Conservation (phyloP, 257 asterid species). For the Cruciata laevipes region DNA sequence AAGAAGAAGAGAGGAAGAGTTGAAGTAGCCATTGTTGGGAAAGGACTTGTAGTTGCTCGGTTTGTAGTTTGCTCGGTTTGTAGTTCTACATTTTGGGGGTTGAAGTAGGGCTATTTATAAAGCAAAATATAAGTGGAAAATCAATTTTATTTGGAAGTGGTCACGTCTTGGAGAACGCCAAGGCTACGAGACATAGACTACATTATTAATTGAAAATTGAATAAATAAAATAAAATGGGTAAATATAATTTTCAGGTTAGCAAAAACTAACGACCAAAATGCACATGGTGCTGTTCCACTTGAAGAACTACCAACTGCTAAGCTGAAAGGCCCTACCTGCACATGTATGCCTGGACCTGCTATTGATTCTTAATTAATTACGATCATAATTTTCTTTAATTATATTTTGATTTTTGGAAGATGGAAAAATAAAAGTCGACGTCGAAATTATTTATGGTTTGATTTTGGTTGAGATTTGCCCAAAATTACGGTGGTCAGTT, state of each 20-base stretch:
- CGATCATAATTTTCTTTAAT: not conserved
- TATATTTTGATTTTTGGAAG: too few relatives aligned
- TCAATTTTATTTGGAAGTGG: constrained; percentile 30
- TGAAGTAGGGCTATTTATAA: constrained; percentile 35
- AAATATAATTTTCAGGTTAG: constrained; percentile 12
- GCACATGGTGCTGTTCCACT: constrained; percentile 80
- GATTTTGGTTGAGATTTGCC: constrained; percentile 10
- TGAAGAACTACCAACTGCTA: constrained; percentile 53
- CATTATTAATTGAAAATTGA: not conserved
- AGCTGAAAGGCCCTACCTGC: constrained; percentile 49
- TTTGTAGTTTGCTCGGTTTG: not conserved
- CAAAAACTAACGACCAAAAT: constrained; percentile 25
- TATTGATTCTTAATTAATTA: not conserved
- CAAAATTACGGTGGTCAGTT: constrained; percentile 14
- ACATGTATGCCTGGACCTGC: constrained; percentile 43
- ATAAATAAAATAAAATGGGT: too few relatives aligned
- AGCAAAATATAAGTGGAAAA: constrained; percentile 31
- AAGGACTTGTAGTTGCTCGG: not conserved
- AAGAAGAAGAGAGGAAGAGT: constrained; percentile 19
- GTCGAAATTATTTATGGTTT: not conserved
- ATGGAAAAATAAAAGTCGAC: not conserved
- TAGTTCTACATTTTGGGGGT: constrained; percentile 3
- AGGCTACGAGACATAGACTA: constrained; percentile 27
- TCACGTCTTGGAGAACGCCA: constrained; percentile 17
- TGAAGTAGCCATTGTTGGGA: constrained; percentile 33